Evolutionary conservation across 495 filamentous ascomycete species (phyloP).

Genomic region (Lasiosphaeria hispida): DNA sequence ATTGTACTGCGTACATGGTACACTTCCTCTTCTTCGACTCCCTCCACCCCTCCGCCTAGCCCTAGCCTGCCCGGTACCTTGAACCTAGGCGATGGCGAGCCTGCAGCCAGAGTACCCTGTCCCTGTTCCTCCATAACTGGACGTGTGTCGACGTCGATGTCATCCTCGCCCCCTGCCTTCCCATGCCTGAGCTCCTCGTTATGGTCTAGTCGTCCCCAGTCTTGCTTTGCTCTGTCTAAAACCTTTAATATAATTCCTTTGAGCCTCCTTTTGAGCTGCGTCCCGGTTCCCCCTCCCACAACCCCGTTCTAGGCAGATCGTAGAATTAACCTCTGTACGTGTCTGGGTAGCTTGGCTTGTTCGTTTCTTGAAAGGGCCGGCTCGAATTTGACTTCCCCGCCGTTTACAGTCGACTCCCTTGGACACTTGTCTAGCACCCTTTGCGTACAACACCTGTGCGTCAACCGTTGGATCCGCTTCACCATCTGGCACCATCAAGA

Average conservation of each 20-base stretch:
- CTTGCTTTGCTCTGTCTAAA: neutral
- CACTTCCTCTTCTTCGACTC: neutral
- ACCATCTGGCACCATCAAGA: slow-evolving; percentile 8
- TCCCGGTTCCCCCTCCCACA: slow-evolving; percentile 8
- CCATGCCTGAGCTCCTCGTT: slow-evolving; percentile 32
- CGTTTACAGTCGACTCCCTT: slow-evolving; percentile 19
- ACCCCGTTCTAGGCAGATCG: neutral
- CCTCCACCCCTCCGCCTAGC: neutral
- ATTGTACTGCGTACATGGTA: neutral
- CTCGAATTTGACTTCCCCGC: slow-evolving; percentile 22
- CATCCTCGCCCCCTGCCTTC: slow-evolving; percentile 26
- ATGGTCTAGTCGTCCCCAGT: slow-evolving; percentile 29
- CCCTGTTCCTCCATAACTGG: slow-evolving; percentile 1
- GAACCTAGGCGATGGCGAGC: slow-evolving; percentile 2
- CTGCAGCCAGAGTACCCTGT: slow-evolving; percentile 11
- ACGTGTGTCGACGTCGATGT: slow-evolving; percentile 16
- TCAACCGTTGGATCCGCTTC: slow-evolving; percentile 21
- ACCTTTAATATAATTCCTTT: slow-evolving; percentile 29
- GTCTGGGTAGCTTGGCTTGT: slow-evolving; percentile 19
- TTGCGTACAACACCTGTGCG: slow-evolving; percentile 23
- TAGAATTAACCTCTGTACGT: slow-evolving; percentile 5
- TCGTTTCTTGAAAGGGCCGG: slow-evolving; percentile 14
- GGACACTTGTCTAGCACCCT: slow-evolving; percentile 21
- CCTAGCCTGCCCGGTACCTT: slow-evolving; percentile 8
- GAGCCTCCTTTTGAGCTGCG: slow-evolving; percentile 20